phyloP scores from a whole-genome alignment of 2,329 filamentous ascomycete species.

The Fusarium verrucosum region DNA sequence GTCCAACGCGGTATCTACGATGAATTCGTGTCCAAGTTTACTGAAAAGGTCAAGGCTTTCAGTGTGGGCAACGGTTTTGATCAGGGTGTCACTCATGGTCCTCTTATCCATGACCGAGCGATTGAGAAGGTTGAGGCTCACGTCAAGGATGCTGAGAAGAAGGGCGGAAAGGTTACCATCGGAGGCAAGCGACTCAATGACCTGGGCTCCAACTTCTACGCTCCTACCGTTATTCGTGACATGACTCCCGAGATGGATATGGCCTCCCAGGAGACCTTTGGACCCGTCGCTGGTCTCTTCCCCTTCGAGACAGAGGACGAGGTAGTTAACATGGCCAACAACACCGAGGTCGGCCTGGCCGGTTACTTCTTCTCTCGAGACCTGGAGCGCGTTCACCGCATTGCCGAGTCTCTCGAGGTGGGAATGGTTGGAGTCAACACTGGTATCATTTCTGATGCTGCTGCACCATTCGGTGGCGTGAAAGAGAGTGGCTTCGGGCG shows the following conservation, averaged over 20 bases:
- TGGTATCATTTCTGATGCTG: constrained; percentile 69
- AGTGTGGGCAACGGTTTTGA: constrained; percentile 80
- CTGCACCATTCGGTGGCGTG: constrained; percentile 77
- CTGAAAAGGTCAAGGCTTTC: constrained; percentile 77
- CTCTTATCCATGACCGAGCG: constrained; percentile 85
- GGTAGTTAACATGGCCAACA: constrained; percentile 84
- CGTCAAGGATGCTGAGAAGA: constrained; percentile 78
- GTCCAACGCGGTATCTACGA: constrained; percentile 83
- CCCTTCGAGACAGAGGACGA: constrained; percentile 89
- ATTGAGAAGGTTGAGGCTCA: constrained; percentile 81
- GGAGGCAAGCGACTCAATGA: constrained; percentile 80
- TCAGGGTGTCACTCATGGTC: constrained; percentile 77
- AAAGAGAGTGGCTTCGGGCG: constrained; percentile 84
- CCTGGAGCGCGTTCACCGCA: constrained; percentile 66
- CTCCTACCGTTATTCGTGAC: constrained; percentile 86
- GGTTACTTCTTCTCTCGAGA: constrained; percentile 89
- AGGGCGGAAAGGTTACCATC: constrained; percentile 78
- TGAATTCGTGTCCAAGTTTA: constrained; percentile 73
- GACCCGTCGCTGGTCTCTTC: constrained; percentile 90
- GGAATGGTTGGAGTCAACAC: constrained; percentile 91
- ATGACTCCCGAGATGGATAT: constrained; percentile 89
- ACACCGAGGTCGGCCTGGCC: constrained; percentile 84
- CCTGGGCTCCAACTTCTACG: constrained; percentile 85
- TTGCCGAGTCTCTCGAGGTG: constrained; percentile 78
- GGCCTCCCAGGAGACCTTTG: constrained; percentile 91